Evolutionary conservation across 2,329 filamentous ascomycete genomes (phyloP), one percentile per base, ranked within the genome.

Genomic region (Trichoderma polysporum): DNA sequence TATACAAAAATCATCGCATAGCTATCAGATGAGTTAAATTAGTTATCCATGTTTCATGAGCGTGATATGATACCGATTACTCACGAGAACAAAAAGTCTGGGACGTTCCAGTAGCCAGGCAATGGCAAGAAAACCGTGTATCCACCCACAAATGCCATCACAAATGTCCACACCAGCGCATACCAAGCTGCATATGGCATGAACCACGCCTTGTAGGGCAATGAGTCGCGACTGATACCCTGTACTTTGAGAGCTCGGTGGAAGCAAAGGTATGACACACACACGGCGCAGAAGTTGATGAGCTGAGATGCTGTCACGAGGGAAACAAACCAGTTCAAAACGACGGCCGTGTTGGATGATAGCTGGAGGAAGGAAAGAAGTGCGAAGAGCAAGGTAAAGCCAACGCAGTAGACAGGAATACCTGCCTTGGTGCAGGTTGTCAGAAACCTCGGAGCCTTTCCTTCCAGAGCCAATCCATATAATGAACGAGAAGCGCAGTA

Each of bases 1-100:
- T 91, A 92, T 2, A 93, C 78, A 5, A 85, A 85, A 59, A 94
- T 85, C 84, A 92, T 92, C 57, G 88, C 87, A 76, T 94, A 94
- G 3, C 81, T 83, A 52, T 29, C 19, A 33, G 1, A 2, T 10
- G 1, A 41, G 39, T 17, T 7, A 37, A 2, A 25, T 64, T 27
- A 67, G 66, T 5, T 7, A 15, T 29, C 33, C 27, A 22, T 17
- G n/a, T 6, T 9, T 13, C 15, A 49, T 15, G 19, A 3, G 45
- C 10, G 39, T 19, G 2, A 13, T 57, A 1, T 4, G 2, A 15
- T 7, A 17, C n/a, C n/a, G n/a, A 15, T 10, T 22, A 80, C 84
- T 80, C 71, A 88, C 77, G 88, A 90, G 76, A 93, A 92, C 31
- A 94, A 77, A 75, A 94, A 95, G 7, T 85, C 87, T 7, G 89